These are phyloP conservation scores for Scheffersomyces segobiensis DNA, from an alignment of 1,139 yeast genomes.

Conservation along the genomic window DNA sequence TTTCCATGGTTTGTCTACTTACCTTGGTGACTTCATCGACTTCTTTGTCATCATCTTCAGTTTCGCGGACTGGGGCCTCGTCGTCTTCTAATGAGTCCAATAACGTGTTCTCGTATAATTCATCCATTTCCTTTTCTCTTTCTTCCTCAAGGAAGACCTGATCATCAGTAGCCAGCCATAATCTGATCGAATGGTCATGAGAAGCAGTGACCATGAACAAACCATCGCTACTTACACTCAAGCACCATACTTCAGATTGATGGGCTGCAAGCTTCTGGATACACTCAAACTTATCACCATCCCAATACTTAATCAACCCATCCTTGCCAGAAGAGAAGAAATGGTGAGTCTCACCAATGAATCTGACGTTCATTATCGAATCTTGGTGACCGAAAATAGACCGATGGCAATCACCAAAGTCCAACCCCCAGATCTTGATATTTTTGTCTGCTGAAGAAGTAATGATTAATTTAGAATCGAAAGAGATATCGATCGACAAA, in stretches of 20 bases:
- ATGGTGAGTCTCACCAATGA: slow-evolving; percentile 81
- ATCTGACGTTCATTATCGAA: slow-evolving; percentile 83
- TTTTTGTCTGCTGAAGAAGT: slow-evolving; percentile 97
- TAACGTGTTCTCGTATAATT: slow-evolving; percentile 76
- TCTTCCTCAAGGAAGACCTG: slow-evolving; percentile 95
- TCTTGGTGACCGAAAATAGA: slow-evolving; percentile 97
- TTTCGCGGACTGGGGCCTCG: slow-evolving; percentile 31
- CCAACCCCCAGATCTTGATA: slow-evolving; percentile 97
- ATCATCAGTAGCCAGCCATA: slow-evolving; percentile 92
- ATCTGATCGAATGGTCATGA: slow-evolving; percentile 88
- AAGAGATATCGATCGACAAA: slow-evolving; percentile 82
- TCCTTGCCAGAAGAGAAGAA: slow-evolving; percentile 92
- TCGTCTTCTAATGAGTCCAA: slow-evolving; percentile 69
- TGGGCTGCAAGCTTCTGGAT: slow-evolving; percentile 86
- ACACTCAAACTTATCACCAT: slow-evolving; percentile 94
- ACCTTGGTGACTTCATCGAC: slow-evolving; percentile 67
- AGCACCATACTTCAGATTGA: slow-evolving; percentile 91
- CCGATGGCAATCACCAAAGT: slow-evolving; percentile 97
- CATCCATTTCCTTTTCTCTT: slow-evolving; percentile 92
- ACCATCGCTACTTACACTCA: slow-evolving; percentile 75
- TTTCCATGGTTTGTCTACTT: slow-evolving; percentile 82
- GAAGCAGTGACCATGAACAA: slow-evolving; percentile 79
- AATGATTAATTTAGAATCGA: slow-evolving; percentile 80
- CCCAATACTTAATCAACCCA: slow-evolving; percentile 92
- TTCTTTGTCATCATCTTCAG: slow-evolving; percentile 46